These are phyloP conservation scores for Eutreptiella sp. DNA, from an alignment of 208 protist genomes.

Conservation along the genomic window DNA sequence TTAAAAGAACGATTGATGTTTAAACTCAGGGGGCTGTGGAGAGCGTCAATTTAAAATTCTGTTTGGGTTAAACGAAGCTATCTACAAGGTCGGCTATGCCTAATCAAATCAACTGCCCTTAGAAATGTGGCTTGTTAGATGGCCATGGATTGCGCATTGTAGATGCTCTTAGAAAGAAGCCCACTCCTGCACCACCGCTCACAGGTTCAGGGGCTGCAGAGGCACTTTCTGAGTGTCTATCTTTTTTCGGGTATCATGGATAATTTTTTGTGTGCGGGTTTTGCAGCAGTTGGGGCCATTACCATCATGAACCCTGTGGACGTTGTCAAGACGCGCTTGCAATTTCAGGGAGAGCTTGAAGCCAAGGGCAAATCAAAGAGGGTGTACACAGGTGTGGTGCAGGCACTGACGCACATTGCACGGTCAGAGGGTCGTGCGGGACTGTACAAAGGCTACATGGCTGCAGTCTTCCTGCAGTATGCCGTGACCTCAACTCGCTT, in stretches of 20 bases:
- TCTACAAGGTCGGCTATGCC: too few species aligned
- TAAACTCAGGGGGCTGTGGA: too few species aligned
- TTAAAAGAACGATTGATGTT: too few species aligned
- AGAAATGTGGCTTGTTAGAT: too few species aligned
- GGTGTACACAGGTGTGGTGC: conserved; percentile 46
- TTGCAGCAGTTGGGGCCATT: conserved; percentile 42
- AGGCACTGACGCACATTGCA: conserved; percentile 46
- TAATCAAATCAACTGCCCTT: too few species aligned
- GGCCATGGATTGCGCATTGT: too few species aligned
- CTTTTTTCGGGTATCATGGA: not conserved
- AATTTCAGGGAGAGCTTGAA: conserved; percentile 57
- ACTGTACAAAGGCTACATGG: conserved; percentile 49
- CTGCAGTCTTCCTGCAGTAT: conserved; percentile 50
- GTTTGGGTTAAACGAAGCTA: too few species aligned
- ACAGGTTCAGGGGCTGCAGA: too few species aligned
- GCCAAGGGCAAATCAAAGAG: conserved; percentile 43
- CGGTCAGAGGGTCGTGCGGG: conserved; percentile 46
- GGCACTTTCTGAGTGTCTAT: not conserved
- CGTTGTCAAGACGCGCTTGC: conserved; percentile 59
- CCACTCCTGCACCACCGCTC: too few species aligned
- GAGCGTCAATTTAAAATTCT: too few species aligned
- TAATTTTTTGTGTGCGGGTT: conserved; percentile 45
- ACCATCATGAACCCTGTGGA: conserved; percentile 62
- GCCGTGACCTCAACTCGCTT: conserved; percentile 57
- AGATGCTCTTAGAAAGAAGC: too few species aligned